Evolutionary conservation across 73 alveolate genomes (phyloP).

Genomic region (Symbiodinium natans): DNA sequence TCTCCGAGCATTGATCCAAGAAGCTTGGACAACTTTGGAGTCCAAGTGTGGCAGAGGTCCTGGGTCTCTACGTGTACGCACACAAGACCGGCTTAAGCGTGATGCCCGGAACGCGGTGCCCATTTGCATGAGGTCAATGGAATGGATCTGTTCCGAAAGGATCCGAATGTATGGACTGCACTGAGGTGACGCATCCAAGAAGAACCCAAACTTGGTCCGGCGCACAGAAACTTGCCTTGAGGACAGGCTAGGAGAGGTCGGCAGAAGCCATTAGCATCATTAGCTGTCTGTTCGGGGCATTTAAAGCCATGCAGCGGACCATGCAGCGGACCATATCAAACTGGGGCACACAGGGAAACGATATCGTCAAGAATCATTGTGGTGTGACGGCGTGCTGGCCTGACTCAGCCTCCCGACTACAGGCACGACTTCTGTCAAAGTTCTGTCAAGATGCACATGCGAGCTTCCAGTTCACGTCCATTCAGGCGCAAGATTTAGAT

Average conservation of each 20-base stretch:
- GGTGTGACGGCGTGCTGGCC: too few species aligned
- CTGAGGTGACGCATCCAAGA: constrained; percentile 34
- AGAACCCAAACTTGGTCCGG: constrained; percentile 24
- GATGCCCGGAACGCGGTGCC: neutral
- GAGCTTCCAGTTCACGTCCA: constrained; percentile 55
- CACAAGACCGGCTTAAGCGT: neutral
- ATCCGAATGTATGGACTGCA: too few species aligned
- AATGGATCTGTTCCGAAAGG: too few species aligned
- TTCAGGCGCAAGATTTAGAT: neutral
- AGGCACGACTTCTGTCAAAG: constrained; percentile 18
- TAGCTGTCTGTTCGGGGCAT: too few species aligned
- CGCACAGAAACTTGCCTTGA: neutral
- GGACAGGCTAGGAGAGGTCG: too few species aligned
- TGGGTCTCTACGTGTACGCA: neutral
- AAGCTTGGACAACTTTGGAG: too few species aligned
- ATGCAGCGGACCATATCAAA: neutral
- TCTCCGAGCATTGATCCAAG: too few species aligned
- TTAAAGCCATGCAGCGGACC: neutral
- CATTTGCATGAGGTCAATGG: too few species aligned
- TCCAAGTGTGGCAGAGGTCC: neutral
- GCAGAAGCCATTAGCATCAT: neutral
- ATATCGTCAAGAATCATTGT: too few species aligned
- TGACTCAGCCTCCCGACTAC: too few species aligned
- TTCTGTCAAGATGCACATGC: constrained; percentile 24
- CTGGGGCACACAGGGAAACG: neutral